Conservation (phyloP, 1,284 basidiomycete species). For the Melampsora larici-populina region DNA sequence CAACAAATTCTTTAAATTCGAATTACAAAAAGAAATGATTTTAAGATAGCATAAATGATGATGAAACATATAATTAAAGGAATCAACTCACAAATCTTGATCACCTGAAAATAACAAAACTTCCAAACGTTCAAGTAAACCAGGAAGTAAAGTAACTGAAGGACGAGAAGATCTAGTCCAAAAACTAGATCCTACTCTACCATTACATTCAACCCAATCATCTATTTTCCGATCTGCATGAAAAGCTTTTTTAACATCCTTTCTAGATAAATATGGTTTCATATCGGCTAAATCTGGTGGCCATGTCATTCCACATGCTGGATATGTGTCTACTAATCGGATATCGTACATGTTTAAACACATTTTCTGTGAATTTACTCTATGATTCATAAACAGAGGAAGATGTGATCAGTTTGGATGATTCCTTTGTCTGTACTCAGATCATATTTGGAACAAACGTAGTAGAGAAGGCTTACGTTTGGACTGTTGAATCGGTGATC, state of each 20-base stretch:
- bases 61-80: not conserved
- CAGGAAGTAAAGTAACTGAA: conserved; percentile 73
- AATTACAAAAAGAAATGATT: not conserved
- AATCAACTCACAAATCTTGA: conserved; percentile 82
- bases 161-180: conserved; percentile 63
- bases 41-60: not conserved
- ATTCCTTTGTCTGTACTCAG: too few species aligned
- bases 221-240: conserved; percentile 76
- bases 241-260: conserved; percentile 75
- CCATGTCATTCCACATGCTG: conserved; percentile 99
- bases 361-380: conserved; percentile 67
- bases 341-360: conserved; percentile 97
- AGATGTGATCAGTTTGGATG: too few species aligned
- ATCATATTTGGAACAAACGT: not conserved
- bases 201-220: conserved; percentile 84
- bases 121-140: conserved; percentile 71
- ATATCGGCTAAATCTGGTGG: conserved; percentile 80
- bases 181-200: conserved; percentile 67
- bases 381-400: conserved; percentile 51
- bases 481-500: conserved; percentile 64
- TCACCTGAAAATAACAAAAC: conserved; percentile 92
- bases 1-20: conserved; percentile 57
- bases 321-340: conserved; percentile 73
- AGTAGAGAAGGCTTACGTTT: conserved; percentile 60
- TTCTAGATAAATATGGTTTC: conserved; percentile 72